Conservation (phyloP, 2,329 filamentous ascomycete genomes). For the Diaporthe citrichinensis region DNA sequence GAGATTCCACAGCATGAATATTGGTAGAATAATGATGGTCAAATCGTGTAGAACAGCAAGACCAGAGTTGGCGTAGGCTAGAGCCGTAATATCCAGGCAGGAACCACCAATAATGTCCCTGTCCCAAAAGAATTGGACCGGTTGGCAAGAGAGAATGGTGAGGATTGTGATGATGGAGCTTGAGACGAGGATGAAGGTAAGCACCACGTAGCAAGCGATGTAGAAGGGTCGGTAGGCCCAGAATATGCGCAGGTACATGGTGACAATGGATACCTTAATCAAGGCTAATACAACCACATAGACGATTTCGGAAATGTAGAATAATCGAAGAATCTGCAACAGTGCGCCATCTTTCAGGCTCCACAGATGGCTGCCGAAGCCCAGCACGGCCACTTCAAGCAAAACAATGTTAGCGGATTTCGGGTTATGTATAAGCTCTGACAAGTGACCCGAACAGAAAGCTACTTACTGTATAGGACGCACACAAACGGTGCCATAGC, state of each 20-base stretch:
- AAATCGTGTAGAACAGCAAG: slow-evolving; percentile 38
- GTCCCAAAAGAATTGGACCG: slow-evolving; percentile 41
- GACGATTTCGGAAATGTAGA: slow-evolving; percentile 41
- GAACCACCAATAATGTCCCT: slow-evolving; percentile 29
- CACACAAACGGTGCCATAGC: slow-evolving; percentile 18
- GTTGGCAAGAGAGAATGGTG: slow-evolving; percentile 42
- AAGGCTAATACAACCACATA: slow-evolving; percentile 40
- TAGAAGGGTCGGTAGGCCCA: slow-evolving; percentile 36
- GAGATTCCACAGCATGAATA: slow-evolving; percentile 38
- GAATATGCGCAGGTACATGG: slow-evolving; percentile 41
- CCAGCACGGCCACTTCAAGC: slow-evolving; percentile 32
- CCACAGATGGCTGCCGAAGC: slow-evolving; percentile 40
- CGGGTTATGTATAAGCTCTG: background rate
- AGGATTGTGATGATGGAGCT: slow-evolving; percentile 32
- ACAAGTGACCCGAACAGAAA: background rate
- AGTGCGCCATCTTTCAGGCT: slow-evolving; percentile 39
- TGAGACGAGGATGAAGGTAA: slow-evolving; percentile 38
- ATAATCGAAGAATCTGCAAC: slow-evolving; percentile 32
- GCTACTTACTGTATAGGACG: slow-evolving; percentile 33
- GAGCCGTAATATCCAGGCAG: slow-evolving; percentile 36
- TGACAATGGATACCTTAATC: slow-evolving; percentile 38
- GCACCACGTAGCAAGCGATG: slow-evolving; percentile 32
- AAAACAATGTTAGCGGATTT: background rate
- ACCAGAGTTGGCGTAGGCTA: slow-evolving; percentile 40
- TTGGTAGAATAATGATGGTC: slow-evolving; percentile 38